Evolutionary conservation across 116 monocot species (phyloP), one percentile per base, ranked within the genome.

Genomic region (Dioscorea cayenensis): DNA sequence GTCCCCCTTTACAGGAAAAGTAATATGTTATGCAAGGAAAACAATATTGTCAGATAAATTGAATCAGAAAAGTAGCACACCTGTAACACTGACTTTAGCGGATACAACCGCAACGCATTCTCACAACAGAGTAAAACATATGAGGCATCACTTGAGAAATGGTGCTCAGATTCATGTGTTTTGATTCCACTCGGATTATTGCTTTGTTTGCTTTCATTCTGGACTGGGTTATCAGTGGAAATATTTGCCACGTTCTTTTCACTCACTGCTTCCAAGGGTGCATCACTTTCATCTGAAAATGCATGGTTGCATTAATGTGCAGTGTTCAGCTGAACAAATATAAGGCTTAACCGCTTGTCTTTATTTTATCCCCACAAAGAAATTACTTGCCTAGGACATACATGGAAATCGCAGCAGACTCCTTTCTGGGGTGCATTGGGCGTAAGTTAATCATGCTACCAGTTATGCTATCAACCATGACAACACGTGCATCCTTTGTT

Each of bases 371-470:
- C 64, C 52, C 51, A 25, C n/a, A 68, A 50, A 62, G 73, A 51
- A 80, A 78, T 65, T 73, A 93, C 90, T 90, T 88, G 80, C 97
- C 93, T 84, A 97, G 78, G 67, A 92, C 79, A 91, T 90, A 86
- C 83, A 93, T 81, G 71, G 97, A 86, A 84, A 97, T 76, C 73
- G 91, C 91, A 72, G 75, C 64, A 32, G 77, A 72, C 52, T 93
- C 81, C 71, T 79, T 88, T 71, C 80, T 78, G 49, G 74, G 71
- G 66, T 77, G 77, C 72, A 89, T 27, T 64, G 66, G n/a, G 28
- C 23, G 60, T 58, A 82, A 72, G 74, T 73, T 82, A 22, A 90
- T 50, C 43, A 79, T 73, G 64, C 76, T 74, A 49, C 94, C 97
- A 66, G 73, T 83, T 65, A 66, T 63, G 65, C 86, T 77, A 76